phyloP scores from a whole-genome alignment of 441 rosid species.

The Brassica balearica region DNA sequence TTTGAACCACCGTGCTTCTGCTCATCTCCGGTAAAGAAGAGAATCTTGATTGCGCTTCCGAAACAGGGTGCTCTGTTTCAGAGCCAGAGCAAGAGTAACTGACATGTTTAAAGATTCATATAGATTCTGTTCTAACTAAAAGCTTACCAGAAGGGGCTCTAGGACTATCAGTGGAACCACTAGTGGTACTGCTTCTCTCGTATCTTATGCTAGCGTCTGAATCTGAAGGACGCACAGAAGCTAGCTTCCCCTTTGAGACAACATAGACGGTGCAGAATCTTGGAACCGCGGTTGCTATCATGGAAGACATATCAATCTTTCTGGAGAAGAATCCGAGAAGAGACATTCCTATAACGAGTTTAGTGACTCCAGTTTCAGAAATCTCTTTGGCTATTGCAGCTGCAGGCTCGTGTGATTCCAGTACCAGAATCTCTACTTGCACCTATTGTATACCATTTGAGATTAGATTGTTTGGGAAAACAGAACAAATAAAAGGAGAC shows the following conservation, averaged over 20 bases:
- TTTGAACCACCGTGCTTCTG: conserved; percentile 11
- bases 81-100: neutral
- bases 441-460: conserved; percentile 21
- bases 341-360: conserved; percentile 92
- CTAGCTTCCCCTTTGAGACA: conserved; percentile 75
- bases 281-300: conserved; percentile 69
- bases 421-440: conserved; percentile 57
- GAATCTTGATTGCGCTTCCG: conserved; percentile 42
- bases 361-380: conserved; percentile 49
- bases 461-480: no score
- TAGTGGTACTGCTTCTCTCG: conserved; percentile 50
- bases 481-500: no score
- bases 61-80: conserved; percentile 36
- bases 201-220: conserved; percentile 57
- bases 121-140: neutral
- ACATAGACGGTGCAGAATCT: conserved; percentile 81
- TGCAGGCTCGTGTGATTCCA: conserved; percentile 75
- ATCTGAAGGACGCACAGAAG: conserved; percentile 82
- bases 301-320: conserved; percentile 56
- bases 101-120: neutral
- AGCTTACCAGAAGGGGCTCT: conserved; percentile 58
- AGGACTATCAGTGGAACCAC: conserved; percentile 51
- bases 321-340: conserved; percentile 60
- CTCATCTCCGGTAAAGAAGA: conserved; percentile 22
- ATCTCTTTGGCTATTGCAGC: conserved; percentile 81